Conservation (phyloP, 2,329 filamentous ascomycete species). For the Alternaria gansuensis region DNA sequence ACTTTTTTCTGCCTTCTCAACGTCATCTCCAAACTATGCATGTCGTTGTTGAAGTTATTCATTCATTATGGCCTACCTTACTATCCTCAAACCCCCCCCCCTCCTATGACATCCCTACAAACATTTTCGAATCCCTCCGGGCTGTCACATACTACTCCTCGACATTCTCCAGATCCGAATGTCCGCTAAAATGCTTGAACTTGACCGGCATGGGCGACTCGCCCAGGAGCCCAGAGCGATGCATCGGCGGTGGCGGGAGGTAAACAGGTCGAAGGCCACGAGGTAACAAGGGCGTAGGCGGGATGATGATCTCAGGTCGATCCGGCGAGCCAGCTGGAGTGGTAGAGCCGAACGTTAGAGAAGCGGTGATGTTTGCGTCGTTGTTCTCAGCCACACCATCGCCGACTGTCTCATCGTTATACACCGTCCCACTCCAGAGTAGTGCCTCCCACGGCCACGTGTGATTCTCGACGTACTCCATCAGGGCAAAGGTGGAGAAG, state of each 20-base stretch:
- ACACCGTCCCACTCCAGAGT: constrained; percentile 12
- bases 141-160: neutral
- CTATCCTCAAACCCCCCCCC: neutral
- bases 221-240: constrained; percentile 17
- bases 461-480: constrained; percentile 11
- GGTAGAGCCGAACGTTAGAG: neutral
- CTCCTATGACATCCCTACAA: too few species aligned
- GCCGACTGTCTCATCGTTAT: constrained; percentile 3
- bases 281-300: constrained; percentile 12
- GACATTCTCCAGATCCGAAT: too few species aligned
- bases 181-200: neutral
- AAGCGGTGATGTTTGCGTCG: neutral
- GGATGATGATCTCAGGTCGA: constrained; percentile 2
- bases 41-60: neutral
- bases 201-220: constrained; percentile 12
- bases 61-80: neutral
- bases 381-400: neutral
- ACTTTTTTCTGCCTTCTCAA: constrained; percentile 10
- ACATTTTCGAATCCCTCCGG: neutral
- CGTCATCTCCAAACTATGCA: neutral
- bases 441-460: constrained; percentile 18
- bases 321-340: neutral
- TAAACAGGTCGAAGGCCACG: constrained; percentile 2
- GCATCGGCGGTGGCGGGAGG: neutral
- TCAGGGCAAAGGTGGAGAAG: constrained; percentile 7